Conservation (phyloP, 306 rosid genomes). For the Lupinus albus region DNA sequence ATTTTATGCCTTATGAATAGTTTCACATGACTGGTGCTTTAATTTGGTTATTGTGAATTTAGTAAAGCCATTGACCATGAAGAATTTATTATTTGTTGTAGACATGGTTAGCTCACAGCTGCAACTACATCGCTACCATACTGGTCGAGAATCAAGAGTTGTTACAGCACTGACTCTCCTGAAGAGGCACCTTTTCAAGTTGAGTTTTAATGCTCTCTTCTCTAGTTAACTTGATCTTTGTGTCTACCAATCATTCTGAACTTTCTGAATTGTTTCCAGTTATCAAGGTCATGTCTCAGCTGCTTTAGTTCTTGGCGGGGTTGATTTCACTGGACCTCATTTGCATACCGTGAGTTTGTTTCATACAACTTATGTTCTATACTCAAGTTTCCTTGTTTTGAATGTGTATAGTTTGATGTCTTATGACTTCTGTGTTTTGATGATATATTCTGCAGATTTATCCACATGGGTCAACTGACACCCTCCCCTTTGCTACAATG, state of each 20-base stretch:
- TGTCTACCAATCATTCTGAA: conserved; percentile 18
- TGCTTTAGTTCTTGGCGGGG: conserved; percentile 82
- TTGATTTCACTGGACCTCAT: conserved; percentile 77
- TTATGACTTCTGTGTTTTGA: conserved; percentile 30
- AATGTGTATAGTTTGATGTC: conserved; percentile 29
- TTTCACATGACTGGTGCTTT: neutral
- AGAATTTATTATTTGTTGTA: conserved; percentile 44
- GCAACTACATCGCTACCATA: conserved; percentile 89
- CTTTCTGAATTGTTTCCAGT: conserved; percentile 44
- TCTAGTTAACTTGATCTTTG: neutral
- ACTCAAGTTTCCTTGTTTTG: conserved; percentile 11
- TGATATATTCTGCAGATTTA: conserved; percentile 51
- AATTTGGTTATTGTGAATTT: conserved; percentile 17
- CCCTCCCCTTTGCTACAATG: conserved; percentile 40
- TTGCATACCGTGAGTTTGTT: conserved; percentile 74
- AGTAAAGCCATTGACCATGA: conserved; percentile 21
- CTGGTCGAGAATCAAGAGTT: conserved; percentile 63
- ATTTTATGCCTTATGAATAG: neutral
- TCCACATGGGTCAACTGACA: conserved; percentile 70
- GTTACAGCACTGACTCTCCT: conserved; percentile 39
- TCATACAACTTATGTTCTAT: conserved; percentile 1
- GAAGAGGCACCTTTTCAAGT: conserved; percentile 41
- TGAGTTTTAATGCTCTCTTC: conserved; percentile 15
- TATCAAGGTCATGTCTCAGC: conserved; percentile 69
- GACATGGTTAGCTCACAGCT: conserved; percentile 98